Base-by-base conservation (phyloP, 164 flowering plant species). In the Kingdonia uniflora region DNA sequence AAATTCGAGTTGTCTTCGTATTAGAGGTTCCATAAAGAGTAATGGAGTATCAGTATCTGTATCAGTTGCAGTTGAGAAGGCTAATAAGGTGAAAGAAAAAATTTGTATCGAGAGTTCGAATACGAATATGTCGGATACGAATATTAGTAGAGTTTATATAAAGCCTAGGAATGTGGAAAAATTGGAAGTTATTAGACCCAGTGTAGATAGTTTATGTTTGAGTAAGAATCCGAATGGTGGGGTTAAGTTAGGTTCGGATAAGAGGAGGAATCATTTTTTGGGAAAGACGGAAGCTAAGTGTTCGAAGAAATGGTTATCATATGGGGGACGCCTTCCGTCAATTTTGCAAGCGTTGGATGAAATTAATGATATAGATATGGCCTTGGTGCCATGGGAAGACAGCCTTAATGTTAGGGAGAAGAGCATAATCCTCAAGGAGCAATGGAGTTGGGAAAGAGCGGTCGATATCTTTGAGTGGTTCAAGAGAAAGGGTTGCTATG, bases 371-470 rank as follows among this genome's bases (percentile, higher is more conserved):
- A 57, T 92, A 63, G 88, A 84, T 51, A 74, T 79, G 65, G 98
- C 98, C 2, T 70, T 85, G 58, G 65, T 54, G 67, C 94, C 96
- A 6, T 92, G 95, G 96, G 80, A 68, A 47, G 77, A 71, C 53
- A 71, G 60, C 21, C 70, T 87, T 19, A 78, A 61, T 51, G 80
- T 75, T 57, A 85, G 87, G 64, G 96, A 87, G 51, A 74, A 82
- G 71, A 92, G 81, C 60, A 85, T 92, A 51, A 82, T 92, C 47
- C 80, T 92, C 74, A 92, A 92, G 80, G 95, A 92, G 78, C 98
- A 87, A 54, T 17, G 56, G 24, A 64, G 71, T 43, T 92, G 89
- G 94, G 74, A 78, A 57, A 66, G 98, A 57, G 96, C 96, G 12
- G 43, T 80, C 59, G 85, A 82, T 70, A 87, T 84, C 21, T 91